phyloP scores from a whole-genome alignment of 2,329 filamentous ascomycete genomes.

The Penicillium paneum region DNA sequence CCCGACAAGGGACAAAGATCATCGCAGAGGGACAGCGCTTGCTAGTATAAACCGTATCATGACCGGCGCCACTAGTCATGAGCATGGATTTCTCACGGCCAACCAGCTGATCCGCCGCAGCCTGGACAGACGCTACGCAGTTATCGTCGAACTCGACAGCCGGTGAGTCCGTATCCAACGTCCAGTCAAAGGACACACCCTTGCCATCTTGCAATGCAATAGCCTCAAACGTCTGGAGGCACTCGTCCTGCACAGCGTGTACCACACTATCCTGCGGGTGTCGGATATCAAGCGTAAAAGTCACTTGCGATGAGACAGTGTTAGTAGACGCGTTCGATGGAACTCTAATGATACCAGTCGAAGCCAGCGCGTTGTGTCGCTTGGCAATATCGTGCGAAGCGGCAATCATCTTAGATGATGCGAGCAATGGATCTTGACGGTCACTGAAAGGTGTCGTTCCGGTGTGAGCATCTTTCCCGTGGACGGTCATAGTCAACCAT shows the following conservation, averaged over 20 bases:
- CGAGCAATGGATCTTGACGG: conserved; percentile 62
- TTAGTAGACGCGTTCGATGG: conserved; percentile 62
- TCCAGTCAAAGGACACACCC: conserved; percentile 52
- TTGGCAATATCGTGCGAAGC: conserved; percentile 60
- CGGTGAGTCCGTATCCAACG: conserved; percentile 55
- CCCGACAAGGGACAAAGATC: conserved; percentile 61
- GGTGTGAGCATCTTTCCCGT: conserved; percentile 66
- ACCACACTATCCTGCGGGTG: conserved; percentile 55
- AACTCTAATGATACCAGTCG: conserved; percentile 62
- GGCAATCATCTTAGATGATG: conserved; percentile 62
- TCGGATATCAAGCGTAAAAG: conserved; percentile 65
- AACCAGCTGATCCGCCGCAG: conserved; percentile 54
- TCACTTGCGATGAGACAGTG: conserved; percentile 62
- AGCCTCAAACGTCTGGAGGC: conserved; percentile 53
- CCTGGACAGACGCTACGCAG: conserved; percentile 60
- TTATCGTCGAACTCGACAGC: conserved; percentile 60
- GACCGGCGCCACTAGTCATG: conserved; percentile 59
- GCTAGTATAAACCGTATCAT: conserved; percentile 58
- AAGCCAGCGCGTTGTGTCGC: conserved; percentile 56
- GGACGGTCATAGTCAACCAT: conserved; percentile 63
- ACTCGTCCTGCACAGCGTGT: conserved; percentile 52
- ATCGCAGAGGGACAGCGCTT: conserved; percentile 56
- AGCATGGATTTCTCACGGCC: conserved; percentile 46
- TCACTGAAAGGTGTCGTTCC: conserved; percentile 64
- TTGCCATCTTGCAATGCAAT: conserved; percentile 56